Base-by-base conservation (phyloP, 2,329 filamentous ascomycete species). In the Neonectria neomacrospora region DNA sequence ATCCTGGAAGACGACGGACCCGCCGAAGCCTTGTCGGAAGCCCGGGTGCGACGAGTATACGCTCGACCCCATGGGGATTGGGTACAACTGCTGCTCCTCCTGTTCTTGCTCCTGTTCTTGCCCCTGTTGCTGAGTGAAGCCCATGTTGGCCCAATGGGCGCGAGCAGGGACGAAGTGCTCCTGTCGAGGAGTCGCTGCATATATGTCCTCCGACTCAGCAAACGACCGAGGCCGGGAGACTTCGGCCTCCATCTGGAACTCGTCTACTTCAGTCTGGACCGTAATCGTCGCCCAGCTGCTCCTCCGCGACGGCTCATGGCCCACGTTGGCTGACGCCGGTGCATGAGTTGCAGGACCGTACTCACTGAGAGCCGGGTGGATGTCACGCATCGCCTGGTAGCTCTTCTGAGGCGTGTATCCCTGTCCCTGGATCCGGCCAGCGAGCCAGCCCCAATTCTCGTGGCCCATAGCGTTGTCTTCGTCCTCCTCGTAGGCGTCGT, bases 291-390 rank as follows among this genome's bases (percentile, higher is more conserved):
- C 22, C 60, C 60, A 63, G 34, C 60, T 58, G 34, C 60, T 58
- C 12, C 23, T 20, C 22, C 11, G 34, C 14, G 28, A 34, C 9
- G 26, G 30, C 7, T 10, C 14, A 9, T 22, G 34, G 18, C 8
- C 9, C 14, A 26, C 12, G 14, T 42, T 30, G 20, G 52, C 30
- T 30, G 59, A 23, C 11, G 10, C 28, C 26, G 48, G 58, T 16
- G 50, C 22, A 14, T 48, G 32, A 30, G 51, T 67, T 16, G 44
- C 20, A 9, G 59, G 42, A 14, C 37, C 34, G 48, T 61, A 73
- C 42, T 71, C 67, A 26, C 67, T 63, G 10, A 73, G 54, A 8
- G 59, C 64, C n/a, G 67, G 65, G 14, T 71, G 67, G 26, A 67
- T 50, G n/a, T 66, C 54, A 2, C 52, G 54, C 60, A 48, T 57